Evolutionary conservation across 441 rosid genomes (phyloP).

Genomic region (Adansonia gregorii): DNA sequence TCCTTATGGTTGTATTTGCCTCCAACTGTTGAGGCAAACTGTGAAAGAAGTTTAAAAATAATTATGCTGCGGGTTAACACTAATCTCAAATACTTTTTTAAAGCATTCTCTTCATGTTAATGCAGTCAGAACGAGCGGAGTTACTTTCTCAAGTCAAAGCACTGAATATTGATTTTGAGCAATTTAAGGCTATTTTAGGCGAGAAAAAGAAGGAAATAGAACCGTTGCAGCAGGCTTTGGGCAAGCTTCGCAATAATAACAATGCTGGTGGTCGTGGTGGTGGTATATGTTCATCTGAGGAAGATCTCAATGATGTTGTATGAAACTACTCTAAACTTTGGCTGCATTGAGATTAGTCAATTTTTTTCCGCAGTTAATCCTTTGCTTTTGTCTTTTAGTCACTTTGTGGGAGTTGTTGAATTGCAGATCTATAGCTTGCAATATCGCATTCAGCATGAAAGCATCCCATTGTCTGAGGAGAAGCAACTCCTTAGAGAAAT

Average conservation of each 20-base stretch:
- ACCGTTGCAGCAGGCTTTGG: conserved; percentile 88
- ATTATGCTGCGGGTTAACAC: not conserved
- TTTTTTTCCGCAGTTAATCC: conserved; percentile 18
- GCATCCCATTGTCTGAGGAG: conserved; percentile 88
- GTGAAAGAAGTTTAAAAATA: not conserved
- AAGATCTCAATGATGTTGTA: conserved; percentile 85
- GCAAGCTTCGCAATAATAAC: conserved; percentile 67
- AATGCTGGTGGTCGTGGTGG: conserved; percentile 53
- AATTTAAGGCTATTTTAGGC: conserved; percentile 53
- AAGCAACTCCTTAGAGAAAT: conserved; percentile 89
- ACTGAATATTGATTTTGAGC: conserved; percentile 64
- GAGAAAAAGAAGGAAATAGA: conserved; percentile 83
- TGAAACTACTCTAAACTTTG: conserved; percentile 30
- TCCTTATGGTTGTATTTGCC: not conserved
- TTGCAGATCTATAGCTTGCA: conserved; percentile 78
- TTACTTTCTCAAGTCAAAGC: conserved; percentile 53
- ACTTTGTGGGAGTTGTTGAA: conserved; percentile 32
- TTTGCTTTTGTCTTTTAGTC: conserved; percentile 14
- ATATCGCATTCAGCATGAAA: conserved; percentile 89
- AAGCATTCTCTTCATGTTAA: conserved; percentile 19
- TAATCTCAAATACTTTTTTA: not conserved
- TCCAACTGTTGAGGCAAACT: not conserved
- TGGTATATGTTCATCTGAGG: conserved; percentile 84
- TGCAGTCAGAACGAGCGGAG: conserved; percentile 63
- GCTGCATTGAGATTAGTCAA: not conserved